Base-by-base conservation (phyloP, 768 basidiomycete genomes). In the Suillus spraguei region DNA sequence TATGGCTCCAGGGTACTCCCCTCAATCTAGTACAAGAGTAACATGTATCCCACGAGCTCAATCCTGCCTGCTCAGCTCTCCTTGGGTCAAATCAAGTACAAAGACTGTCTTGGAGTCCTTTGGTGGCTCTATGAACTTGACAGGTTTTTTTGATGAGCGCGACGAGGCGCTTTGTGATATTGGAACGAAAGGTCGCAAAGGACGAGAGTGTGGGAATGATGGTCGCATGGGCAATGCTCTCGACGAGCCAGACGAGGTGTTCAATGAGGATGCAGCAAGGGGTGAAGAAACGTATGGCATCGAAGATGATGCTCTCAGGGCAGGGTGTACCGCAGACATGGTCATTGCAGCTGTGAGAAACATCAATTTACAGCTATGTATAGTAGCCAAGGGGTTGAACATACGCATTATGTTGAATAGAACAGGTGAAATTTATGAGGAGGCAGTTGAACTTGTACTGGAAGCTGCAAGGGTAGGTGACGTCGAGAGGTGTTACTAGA, bases 101-200 rank as follows among this genome's bases (percentile, higher is more conserved):
- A 93, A 94, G 44, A 84, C 85, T 55, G 81, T 80, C 73, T 85
- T 83, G 76, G 85, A 86, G 72, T 90, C 87, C 70, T 86, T 82
- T 33, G 93, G 91, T 11, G 91, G 89, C 72, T 92, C 84, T 63
- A 95, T 93, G 71, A 94, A 80, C 71, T 94, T 94, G 20, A 87
- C 80, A 7, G 87, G 79, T 61, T 85, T 84, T 58, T 79, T 80
- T 62, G 70, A 75, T 61, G 70, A 73, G 16, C 14, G 36, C 7
- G 71, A 64, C 28, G 63, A 41, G 4, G 60, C 16, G 11, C 62
- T 69, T 63, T 74, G 72, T 61, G 74, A 73, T 66, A 92, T 81
- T 59, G 87, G 83, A 17, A 90, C 81, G 74, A 94, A 94, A 36
- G 93, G 93, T 33, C 93, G 85, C 28, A 93, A 81, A 1, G 89